phyloP scores from a whole-genome alignment of 192 early-diverging fungal genomes.

The Linnemannia zychae region DNA sequence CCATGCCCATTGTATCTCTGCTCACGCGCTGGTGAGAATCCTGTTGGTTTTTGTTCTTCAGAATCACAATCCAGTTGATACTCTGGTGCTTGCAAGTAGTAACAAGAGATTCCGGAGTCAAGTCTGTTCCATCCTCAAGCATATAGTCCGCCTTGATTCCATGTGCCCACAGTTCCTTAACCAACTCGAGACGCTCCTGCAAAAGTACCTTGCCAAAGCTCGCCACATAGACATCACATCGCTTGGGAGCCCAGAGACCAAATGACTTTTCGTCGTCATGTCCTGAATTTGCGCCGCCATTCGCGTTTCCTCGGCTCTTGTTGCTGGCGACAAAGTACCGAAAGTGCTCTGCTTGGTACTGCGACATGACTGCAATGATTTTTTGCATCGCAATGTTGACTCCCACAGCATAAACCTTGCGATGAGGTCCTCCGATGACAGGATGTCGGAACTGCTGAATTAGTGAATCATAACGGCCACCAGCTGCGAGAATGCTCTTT shows the following conservation, averaged over 20 bases:
- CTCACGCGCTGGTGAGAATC: conserved; percentile 29
- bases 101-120: conserved; percentile 75
- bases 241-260: conserved; percentile 69
- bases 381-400: conserved; percentile 87
- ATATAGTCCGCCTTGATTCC: conserved; percentile 86
- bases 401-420: conserved; percentile 75
- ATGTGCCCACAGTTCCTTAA: conserved; percentile 83
- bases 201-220: conserved; percentile 83
- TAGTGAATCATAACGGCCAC: conserved; percentile 68
- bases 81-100: conserved; percentile 73
- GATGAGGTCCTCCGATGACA: conserved; percentile 49
- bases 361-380: conserved; percentile 72
- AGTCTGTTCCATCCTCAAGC: conserved; percentile 78
- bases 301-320: conserved; percentile 21
- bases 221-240: conserved; percentile 84
- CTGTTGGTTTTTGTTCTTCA: conserved; percentile 68
- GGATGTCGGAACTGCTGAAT: conserved; percentile 67
- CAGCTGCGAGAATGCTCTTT: conserved; percentile 68
- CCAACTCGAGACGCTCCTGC: conserved; percentile 82
- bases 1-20: conserved; percentile 54
- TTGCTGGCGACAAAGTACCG: conserved; percentile 64
- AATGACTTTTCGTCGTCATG: conserved; percentile 52
- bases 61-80: conserved; percentile 86
- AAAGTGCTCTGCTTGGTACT: conserved; percentile 68
- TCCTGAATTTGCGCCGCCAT: not conserved